Evolutionary conservation across 495 filamentous ascomycete genomes (phyloP).

Genomic region (Aspergillus nidulans): DNA sequence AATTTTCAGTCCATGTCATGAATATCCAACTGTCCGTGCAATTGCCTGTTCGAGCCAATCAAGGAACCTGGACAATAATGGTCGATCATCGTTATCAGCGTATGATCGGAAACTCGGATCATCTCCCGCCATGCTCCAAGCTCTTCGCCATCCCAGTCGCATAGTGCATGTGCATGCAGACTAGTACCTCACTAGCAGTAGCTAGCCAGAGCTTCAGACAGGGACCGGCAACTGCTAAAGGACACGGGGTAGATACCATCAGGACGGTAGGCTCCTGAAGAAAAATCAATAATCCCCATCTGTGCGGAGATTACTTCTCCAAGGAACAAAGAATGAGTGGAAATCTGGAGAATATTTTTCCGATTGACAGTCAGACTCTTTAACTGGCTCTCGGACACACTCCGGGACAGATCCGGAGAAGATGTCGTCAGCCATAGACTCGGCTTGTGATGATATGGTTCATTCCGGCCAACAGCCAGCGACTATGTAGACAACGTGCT

Average conservation of each 20-base stretch:
- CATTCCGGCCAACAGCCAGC: neutral
- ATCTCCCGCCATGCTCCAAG: neutral
- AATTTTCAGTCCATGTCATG: neutral
- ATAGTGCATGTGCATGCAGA: neutral
- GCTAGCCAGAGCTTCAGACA: conserved; percentile 2
- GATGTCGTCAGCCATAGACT: neutral
- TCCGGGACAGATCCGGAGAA: conserved; percentile 7
- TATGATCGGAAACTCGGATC: neutral
- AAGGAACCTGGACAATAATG: neutral
- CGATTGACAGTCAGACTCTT: neutral
- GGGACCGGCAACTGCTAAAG: neutral
- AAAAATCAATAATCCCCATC: neutral
- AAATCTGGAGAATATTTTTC: conserved; percentile 9
- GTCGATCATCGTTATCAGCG: neutral
- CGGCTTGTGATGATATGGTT: neutral
- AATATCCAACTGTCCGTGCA: neutral
- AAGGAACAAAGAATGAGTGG: neutral
- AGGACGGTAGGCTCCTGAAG: neutral
- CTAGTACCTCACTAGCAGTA: conserved; percentile 9
- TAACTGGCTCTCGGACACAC: neutral
- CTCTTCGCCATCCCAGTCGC: neutral
- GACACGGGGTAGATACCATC: neutral
- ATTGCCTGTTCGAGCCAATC: neutral
- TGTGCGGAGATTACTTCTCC: neutral
- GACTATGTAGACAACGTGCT: conserved; percentile 5